Evolutionary conservation across 176 grass and related monocot species (phyloP).

Genomic region (Thalia dealbata): DNA sequence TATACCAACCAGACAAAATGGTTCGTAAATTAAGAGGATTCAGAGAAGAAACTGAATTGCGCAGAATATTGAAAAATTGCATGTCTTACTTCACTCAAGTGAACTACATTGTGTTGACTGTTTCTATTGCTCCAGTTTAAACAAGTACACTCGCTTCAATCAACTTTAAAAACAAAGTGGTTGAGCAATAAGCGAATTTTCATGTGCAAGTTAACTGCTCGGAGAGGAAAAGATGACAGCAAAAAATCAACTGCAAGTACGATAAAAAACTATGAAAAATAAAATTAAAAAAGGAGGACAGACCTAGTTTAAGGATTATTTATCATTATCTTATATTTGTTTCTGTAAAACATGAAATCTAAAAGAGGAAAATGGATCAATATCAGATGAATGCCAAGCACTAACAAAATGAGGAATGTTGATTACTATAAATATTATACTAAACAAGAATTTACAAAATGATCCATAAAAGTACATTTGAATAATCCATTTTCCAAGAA

Average conservation of each 20-base stretch:
- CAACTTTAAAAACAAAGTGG: background rate
- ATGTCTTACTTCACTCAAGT: background rate
- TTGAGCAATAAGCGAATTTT: background rate
- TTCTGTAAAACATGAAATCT: background rate
- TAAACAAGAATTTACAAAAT: background rate
- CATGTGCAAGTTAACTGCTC: background rate
- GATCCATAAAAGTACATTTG: background rate
- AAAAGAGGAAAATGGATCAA: background rate
- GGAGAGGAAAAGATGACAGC: background rate
- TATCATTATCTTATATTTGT: background rate
- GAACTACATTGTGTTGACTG: background rate
- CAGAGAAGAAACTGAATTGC: background rate
- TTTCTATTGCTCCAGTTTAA: background rate
- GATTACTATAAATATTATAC: background rate
- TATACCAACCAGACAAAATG: background rate
- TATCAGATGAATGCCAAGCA: background rate
- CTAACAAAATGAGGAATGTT: background rate
- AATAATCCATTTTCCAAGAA: background rate
- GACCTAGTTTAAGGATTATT: background rate
- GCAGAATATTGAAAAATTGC: background rate
- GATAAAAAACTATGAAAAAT: background rate
- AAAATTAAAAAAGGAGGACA: background rate
- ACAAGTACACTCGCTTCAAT: background rate
- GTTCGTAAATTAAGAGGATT: background rate
- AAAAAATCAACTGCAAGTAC: background rate